Percentiles rank a stretch among this genome's conserved stretches.
phyloP scores from a whole-genome alignment of 2,329 filamentous ascomycete species.

The Pseudocercospora macadamiae region DNA sequence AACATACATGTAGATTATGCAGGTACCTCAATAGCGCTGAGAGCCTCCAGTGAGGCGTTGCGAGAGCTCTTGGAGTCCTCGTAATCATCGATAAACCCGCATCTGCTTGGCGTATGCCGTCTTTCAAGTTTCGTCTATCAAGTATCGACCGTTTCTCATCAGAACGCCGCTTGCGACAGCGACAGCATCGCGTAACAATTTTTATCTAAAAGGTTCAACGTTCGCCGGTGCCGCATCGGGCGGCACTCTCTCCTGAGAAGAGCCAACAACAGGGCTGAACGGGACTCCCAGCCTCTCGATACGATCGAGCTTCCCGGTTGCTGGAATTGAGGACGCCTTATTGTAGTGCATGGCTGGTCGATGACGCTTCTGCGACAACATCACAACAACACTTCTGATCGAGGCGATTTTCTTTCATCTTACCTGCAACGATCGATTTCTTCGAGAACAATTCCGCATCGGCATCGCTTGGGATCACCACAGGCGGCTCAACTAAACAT shows the following conservation, averaged over 20 bases:
- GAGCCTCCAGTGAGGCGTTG: neutral
- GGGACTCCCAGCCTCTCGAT: conserved; percentile 1
- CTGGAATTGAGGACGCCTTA: conserved; percentile 2
- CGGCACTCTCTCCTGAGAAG: neutral
- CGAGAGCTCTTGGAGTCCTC: neutral
- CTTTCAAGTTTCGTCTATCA: neutral
- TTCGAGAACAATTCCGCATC: neutral
- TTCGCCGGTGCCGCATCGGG: conserved; percentile 5
- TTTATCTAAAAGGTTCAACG: conserved; percentile 3
- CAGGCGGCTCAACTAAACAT: neutral
- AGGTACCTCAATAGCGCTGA: conserved; percentile 3
- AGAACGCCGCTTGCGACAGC: neutral
- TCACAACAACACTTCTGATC: neutral
- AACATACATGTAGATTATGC: conserved; percentile 1
- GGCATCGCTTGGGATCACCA: neutral
- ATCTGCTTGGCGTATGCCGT: neutral
- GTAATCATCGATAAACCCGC: conserved; percentile 2
- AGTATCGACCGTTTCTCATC: neutral
- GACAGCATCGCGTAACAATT: neutral
- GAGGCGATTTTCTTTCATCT: neutral
- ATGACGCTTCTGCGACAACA: conserved; percentile 5
- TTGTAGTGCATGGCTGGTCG: conserved; percentile 9
- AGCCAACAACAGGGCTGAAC: conserved; percentile 3
- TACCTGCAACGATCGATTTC: neutral
- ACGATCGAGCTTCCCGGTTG: conserved; percentile 8